phyloP scores from a whole-genome alignment of 345 rosid species.

The Murraya paniculata region DNA sequence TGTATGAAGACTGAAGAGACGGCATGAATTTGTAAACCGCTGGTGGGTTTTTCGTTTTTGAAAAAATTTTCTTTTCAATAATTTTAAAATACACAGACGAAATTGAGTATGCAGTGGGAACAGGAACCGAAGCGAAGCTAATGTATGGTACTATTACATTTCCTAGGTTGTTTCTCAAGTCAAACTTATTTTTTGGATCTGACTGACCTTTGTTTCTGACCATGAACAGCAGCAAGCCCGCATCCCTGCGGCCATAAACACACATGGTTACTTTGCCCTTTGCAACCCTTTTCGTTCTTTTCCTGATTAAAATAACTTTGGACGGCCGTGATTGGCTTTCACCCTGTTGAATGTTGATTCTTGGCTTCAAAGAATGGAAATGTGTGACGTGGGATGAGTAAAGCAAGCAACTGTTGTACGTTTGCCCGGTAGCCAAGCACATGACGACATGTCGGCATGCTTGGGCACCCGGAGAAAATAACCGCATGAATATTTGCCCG shows the following conservation, averaged over 20 bases:
- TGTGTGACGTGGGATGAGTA: conserved; percentile 9
- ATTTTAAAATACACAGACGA: not conserved
- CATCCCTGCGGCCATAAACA: no score
- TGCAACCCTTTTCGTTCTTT: not conserved
- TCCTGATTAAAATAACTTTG: not conserved
- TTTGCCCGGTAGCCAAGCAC: not conserved
- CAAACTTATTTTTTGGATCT: conserved; percentile 21
- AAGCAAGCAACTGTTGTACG: not conserved
- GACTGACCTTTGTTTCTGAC: conserved; percentile 16
- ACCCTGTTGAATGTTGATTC: not conserved
- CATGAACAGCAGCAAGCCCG: not conserved
- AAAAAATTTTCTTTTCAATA: not conserved
- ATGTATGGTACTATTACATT: conserved; percentile 1
- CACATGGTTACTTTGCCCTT: conserved; percentile 11
- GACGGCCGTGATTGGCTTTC: conserved; percentile 17
- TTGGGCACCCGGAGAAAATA: not conserved
- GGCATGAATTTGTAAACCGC: no score
- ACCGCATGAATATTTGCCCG: not conserved
- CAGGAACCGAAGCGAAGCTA: not conserved
- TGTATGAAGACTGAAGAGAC: not conserved
- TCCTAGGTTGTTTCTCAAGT: conserved; percentile 17
- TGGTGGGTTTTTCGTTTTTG: not conserved
- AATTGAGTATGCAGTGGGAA: not conserved
- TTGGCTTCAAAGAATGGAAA: not conserved
- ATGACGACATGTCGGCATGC: conserved; percentile 7